A percentile compares a stretch with the other conserved stretches of the same genome.
These are phyloP conservation scores for Claviceps arundinis DNA, from an alignment of 2,329 filamentous ascomycete species.

Conservation along the genomic window DNA sequence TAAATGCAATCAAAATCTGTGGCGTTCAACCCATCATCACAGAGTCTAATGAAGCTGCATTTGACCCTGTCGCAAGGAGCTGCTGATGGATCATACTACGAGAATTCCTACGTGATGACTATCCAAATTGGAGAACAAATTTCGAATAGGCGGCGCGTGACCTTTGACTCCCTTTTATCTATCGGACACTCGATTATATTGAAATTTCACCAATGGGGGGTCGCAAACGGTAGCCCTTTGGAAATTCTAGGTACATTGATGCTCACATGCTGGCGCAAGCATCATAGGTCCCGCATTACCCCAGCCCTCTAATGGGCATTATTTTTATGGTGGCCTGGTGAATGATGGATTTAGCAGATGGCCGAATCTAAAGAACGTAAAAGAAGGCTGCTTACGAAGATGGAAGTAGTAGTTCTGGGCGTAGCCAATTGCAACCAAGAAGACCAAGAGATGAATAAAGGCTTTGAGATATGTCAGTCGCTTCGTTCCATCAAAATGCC, in stretches of 20 bases:
- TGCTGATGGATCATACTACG: background rate
- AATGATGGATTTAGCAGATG: background rate
- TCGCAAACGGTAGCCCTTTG: conserved; percentile 13
- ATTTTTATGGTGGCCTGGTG: conserved; percentile 97
- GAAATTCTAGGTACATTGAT: conserved; percentile 30
- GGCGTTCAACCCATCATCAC: background rate
- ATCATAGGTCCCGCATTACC: background rate
- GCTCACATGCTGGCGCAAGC: conserved; percentile 1
- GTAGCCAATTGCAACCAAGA: conserved; percentile 74
- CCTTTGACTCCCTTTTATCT: background rate
- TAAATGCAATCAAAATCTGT: background rate
- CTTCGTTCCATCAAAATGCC: conserved; percentile 13
- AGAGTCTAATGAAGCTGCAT: background rate
- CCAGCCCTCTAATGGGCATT: conserved; percentile 69
- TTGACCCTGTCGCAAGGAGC: too few species aligned
- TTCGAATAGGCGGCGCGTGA: background rate
- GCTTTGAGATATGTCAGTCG: conserved; percentile 38
- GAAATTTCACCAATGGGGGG: conserved; percentile 4
- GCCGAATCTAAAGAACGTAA: background rate
- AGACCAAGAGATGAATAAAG: conserved; percentile 71
- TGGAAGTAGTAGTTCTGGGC: conserved; percentile 99
- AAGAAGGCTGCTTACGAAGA: conserved; percentile 57
- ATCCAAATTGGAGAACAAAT: background rate
- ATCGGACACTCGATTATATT: background rate
- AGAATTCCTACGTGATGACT: background rate